Percentiles rank a stretch among this genome's conserved stretches.
These are phyloP conservation scores for Leptographium lundbergii DNA, from an alignment of 2,329 filamentous ascomycete genomes.

Conservation along the genomic window DNA sequence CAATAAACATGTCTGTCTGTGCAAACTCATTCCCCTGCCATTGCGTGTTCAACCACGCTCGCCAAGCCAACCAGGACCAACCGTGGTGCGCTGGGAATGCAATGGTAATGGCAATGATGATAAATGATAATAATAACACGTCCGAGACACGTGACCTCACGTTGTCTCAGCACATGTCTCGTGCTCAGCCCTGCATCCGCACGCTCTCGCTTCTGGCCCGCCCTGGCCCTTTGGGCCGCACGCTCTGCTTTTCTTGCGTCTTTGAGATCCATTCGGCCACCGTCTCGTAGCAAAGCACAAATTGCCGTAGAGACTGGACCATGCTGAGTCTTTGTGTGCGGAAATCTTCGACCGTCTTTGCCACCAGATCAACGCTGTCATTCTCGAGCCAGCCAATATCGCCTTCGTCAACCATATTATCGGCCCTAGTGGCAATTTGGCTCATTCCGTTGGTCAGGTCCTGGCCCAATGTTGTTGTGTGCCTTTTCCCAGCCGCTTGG, in stretches of 20 bases:
- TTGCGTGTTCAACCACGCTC: too few relatives aligned
- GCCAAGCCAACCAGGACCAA: too few relatives aligned
- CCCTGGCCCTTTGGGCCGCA: background rate
- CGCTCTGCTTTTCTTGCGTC: slow-evolving; percentile 25
- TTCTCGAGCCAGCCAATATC: slow-evolving; percentile 49
- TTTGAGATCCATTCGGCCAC: slow-evolving; percentile 71
- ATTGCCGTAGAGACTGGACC: slow-evolving; percentile 90
- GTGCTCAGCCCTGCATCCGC: slow-evolving; percentile 2
- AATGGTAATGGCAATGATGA: background rate
- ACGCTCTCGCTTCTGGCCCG: slow-evolving; percentile 11
- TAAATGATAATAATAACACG: background rate
- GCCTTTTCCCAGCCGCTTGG: slow-evolving; percentile 11
- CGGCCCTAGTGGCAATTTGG: background rate
- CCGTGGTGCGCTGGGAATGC: background rate
- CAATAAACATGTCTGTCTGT: background rate
- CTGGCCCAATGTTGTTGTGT: background rate
- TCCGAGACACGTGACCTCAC: background rate
- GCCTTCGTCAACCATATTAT: background rate
- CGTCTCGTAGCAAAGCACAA: slow-evolving; percentile 92
- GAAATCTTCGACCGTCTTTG: slow-evolving; percentile 84
- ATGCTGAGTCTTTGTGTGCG: slow-evolving; percentile 80
- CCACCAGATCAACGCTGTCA: slow-evolving; percentile 65
- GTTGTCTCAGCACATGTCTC: too few relatives aligned
- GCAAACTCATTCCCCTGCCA: too few relatives aligned
- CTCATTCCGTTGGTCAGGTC: too few relatives aligned